phyloP scores from a whole-genome alignment of 2,329 filamentous ascomycete genomes.

The Hymenoscyphus fraxineus region DNA sequence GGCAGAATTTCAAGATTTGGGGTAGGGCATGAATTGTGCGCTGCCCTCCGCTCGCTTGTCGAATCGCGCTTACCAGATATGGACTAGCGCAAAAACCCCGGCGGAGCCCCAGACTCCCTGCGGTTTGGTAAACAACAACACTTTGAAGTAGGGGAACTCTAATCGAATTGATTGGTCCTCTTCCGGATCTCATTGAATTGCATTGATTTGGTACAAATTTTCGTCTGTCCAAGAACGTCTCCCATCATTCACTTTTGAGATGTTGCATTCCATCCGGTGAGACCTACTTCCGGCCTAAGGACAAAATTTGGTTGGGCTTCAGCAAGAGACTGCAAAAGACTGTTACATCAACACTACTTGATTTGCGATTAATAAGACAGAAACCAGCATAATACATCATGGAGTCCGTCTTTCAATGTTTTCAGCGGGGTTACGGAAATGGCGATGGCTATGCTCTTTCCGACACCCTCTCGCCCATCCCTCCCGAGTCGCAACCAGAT shows the following conservation, averaged over 20 bases:
- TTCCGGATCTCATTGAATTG: neutral
- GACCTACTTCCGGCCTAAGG: neutral
- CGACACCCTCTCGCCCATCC: conserved; percentile 67
- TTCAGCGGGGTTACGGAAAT: conserved; percentile 62
- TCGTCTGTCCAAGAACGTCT: neutral
- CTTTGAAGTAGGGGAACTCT: neutral
- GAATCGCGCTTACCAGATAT: conserved; percentile 11
- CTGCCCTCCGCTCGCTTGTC: conserved; percentile 21
- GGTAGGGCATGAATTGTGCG: conserved; percentile 21
- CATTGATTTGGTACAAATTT: neutral
- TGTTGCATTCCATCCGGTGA: conserved; percentile 7
- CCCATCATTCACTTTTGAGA: neutral
- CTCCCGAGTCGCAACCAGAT: conserved; percentile 58
- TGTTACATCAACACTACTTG: neutral
- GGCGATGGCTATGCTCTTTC: conserved; percentile 71
- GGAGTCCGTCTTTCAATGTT: conserved; percentile 71
- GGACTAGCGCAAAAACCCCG: conserved; percentile 8
- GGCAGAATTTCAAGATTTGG: conserved; percentile 21
- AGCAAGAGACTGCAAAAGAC: neutral
- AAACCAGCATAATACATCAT: conserved; percentile 43
- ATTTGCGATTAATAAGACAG: neutral
- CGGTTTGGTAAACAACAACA: conserved; percentile 14
- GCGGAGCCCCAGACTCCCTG: conserved; percentile 13
- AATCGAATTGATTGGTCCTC: conserved; percentile 1
- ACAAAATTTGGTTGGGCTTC: neutral